phyloP scores from a whole-genome alignment of 2,329 filamentous ascomycete species.

The Cladosporium austrohemisphaericum region DNA sequence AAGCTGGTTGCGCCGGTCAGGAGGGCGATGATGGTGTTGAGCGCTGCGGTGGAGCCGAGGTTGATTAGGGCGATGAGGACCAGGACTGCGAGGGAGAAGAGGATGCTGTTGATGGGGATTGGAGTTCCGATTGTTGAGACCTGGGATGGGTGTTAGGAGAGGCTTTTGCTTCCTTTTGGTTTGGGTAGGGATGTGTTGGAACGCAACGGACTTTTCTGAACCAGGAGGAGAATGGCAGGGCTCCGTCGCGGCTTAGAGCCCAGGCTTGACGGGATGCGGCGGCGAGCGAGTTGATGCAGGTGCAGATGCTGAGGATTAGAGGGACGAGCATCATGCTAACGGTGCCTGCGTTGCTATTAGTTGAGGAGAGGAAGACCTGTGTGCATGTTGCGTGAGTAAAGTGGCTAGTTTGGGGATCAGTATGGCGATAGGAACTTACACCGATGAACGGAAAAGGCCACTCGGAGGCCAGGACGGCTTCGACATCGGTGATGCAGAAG shows the following conservation, averaged over 20 bases:
- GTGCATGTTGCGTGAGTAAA: no score
- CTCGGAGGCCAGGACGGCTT: constrained; percentile 3
- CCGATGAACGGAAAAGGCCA: constrained; percentile 12
- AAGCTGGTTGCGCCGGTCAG: constrained; percentile 13
- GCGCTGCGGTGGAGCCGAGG: constrained; percentile 7
- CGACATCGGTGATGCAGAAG: constrained; percentile 8
- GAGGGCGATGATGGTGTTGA: constrained; percentile 11
- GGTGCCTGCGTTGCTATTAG: not conserved
- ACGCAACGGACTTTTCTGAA: not conserved
- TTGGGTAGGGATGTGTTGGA: not conserved
- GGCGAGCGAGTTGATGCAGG: constrained; percentile 8
- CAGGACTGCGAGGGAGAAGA: constrained; percentile 24
- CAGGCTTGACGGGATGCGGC: constrained; percentile 11
- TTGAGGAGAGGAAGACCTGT: constrained; percentile 1
- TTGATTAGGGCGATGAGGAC: constrained; percentile 20
- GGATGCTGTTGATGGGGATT: constrained; percentile 25
- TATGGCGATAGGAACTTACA: not conserved
- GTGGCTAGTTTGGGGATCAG: not conserved
- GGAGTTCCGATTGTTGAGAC: constrained; percentile 10
- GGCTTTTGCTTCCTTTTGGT: not conserved
- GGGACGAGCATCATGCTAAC: constrained; percentile 8
- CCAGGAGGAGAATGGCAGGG: constrained; percentile 10
- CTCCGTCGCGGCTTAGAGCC: constrained; percentile 6
- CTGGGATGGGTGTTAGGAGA: not conserved
- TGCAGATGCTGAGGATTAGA: constrained; percentile 6